Conservation (phyloP, 108 stramenopile genomes). For the Pseudonitzschia delicatissima region DNA sequence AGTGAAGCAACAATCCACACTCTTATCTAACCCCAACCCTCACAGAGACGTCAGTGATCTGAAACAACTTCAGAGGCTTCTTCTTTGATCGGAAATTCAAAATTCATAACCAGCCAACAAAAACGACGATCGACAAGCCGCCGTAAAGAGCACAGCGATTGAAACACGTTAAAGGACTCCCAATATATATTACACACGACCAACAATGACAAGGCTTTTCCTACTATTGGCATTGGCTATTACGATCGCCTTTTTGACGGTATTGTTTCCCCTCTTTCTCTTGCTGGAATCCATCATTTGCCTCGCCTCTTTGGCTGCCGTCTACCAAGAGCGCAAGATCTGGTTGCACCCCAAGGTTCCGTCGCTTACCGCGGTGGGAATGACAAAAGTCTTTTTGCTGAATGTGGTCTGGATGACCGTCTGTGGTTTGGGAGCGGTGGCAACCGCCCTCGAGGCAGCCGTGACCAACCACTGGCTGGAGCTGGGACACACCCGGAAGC, state of each 20-base stretch:
- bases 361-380: constrained; percentile 47
- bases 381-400: constrained; percentile 59
- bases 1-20: too few species aligned
- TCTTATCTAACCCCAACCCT: too few species aligned
- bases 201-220: too few species aligned
- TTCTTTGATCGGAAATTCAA: too few species aligned
- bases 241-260: neutral
- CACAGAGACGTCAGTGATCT: too few species aligned
- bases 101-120: too few species aligned
- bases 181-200: too few species aligned
- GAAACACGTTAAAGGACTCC: too few species aligned
- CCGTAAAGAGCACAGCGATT: too few species aligned
- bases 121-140: too few species aligned
- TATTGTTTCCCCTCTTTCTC: neutral
- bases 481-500: constrained; percentile 19
- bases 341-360: constrained; percentile 58
- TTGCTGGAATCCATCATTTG: constrained; percentile 9
- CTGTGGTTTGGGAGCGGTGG: constrained; percentile 45
- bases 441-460: constrained; percentile 42
- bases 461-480: constrained; percentile 25
- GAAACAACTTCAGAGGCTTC: too few species aligned
- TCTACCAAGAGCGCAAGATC: constrained; percentile 70
- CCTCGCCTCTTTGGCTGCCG: constrained; percentile 22
- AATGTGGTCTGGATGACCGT: constrained; percentile 68
- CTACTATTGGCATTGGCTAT: neutral